Evolutionary conservation across 1,284 basidiomycete genomes (phyloP), one percentile per base, ranked within the genome.

Genomic region (Cryptococcus sp.): DNA sequence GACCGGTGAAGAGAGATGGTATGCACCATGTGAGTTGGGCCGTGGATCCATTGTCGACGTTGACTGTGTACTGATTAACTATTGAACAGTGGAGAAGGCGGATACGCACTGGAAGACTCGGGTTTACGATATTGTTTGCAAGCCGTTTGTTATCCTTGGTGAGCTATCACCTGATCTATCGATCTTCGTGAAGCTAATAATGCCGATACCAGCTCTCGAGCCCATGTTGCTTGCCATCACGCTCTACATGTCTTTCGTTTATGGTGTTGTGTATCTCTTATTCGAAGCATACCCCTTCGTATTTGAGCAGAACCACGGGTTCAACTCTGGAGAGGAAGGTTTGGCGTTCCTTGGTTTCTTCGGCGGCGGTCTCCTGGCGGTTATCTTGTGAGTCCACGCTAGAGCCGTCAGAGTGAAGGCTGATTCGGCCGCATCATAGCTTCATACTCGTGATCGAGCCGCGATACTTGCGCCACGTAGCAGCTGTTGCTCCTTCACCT

Each of bases 141-240:
- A 85, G 69, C 89, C 86, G 0, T 91, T 86, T 78, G 81, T 83
- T 64, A 83, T 89, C 61, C 81, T 91, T 37, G 81, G 67, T 67
- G 55, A 55, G 66, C 62, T 52, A 17, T 49, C 44, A 2, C 13
- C 13, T 8, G 13, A 45, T 4, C 2, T 23, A 43, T 5, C 37
- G 3, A 39, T 19, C 15, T 26, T 16, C 23, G 43, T 38, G 3
- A 11, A 3, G 16, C 23, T 23, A 43, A 29, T 16, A 25, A 26
- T 34, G 25, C n/a, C 38, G 10, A 34, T 3, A 17, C 15, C 46
- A 52, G 61, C 58, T n/a, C 78, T 79, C n/a, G 91, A 93, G 71
- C 89, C 89, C 0, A 90, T 92, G 84, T 78, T 93, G 8, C 75
- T 88, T 10, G 83, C 85, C 11, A 77, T 88, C 44, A 90, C 88